A percentile compares a stretch with the other conserved stretches of the same genome.
phyloP scores from a whole-genome alignment of 257 asterid species.

The Ilex aquifolium region DNA sequence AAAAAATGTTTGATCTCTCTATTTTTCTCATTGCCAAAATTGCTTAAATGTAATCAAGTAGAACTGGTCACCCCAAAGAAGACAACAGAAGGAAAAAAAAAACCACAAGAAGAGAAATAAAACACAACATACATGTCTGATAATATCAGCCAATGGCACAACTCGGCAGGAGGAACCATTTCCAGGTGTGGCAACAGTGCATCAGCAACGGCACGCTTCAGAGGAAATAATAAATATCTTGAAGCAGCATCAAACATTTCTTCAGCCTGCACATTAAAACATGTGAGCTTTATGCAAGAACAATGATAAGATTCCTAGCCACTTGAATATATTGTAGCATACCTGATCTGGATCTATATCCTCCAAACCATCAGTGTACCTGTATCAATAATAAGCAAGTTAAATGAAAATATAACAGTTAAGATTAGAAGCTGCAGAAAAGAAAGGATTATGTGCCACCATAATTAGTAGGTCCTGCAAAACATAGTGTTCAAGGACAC shows the following conservation, averaged over 20 bases:
- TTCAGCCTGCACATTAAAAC: slow-evolving; percentile 55
- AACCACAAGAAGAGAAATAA: neutral
- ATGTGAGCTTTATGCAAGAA: slow-evolving; percentile 1
- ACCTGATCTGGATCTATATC: slow-evolving; percentile 81
- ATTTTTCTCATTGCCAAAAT: too few relatives aligned
- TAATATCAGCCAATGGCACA: slow-evolving; percentile 83
- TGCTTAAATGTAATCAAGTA: too few relatives aligned
- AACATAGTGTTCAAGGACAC: too few relatives aligned
- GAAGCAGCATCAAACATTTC: slow-evolving; percentile 96
- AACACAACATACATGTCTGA: slow-evolving; percentile 71
- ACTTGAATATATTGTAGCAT: slow-evolving; percentile 14
- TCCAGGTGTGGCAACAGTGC: slow-evolving; percentile 77
- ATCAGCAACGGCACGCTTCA: slow-evolving; percentile 96
- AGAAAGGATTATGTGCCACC: neutral
- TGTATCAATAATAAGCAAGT: slow-evolving; percentile 29
- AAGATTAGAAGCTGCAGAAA: slow-evolving; percentile 9
- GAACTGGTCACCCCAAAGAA: neutral
- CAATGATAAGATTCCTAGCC: neutral
- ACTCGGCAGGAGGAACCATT: slow-evolving; percentile 73
- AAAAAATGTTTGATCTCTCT: too few relatives aligned
- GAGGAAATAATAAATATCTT: slow-evolving; percentile 88
- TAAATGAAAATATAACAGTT: slow-evolving; percentile 2
- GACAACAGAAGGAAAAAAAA: too few relatives aligned
- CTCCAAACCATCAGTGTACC: slow-evolving; percentile 81
- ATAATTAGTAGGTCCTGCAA: too few relatives aligned